Evolutionary conservation across 495 filamentous ascomycete species (phyloP).

Genomic region (Penicillium goetzii): DNA sequence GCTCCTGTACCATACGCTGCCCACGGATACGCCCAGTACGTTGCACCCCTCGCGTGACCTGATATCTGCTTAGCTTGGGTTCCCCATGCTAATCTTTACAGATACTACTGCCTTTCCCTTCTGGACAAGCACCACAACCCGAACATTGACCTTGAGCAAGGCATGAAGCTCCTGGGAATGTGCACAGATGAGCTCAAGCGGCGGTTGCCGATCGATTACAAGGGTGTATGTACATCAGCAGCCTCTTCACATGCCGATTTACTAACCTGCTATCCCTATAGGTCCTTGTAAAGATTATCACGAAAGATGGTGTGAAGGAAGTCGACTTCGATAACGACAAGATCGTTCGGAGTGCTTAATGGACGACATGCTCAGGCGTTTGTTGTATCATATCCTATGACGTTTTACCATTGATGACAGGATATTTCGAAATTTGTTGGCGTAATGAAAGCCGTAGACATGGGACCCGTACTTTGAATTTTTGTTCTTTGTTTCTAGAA

Average conservation of each 20-base stretch:
- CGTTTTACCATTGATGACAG: conserved; percentile 37
- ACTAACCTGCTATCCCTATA: conserved; percentile 31
- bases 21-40: conserved; percentile 96
- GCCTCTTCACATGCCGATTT: not conserved
- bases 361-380: conserved; percentile 31
- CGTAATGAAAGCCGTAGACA: conserved; percentile 16
- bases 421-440: conserved; percentile 24
- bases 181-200: conserved; percentile 97
- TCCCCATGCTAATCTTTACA: conserved; percentile 34
- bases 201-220: conserved; percentile 96
- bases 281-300: conserved; percentile 88
- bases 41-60: conserved; percentile 26
- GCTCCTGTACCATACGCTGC: conserved; percentile 92
- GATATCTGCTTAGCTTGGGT: not conserved
- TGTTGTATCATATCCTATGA: conserved; percentile 52
- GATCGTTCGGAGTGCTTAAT: conserved; percentile 68
- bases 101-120: conserved; percentile 93
- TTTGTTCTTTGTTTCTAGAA: not conserved
- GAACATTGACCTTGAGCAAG: conserved; percentile 83
- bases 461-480: not conserved
- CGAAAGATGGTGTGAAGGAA: conserved; percentile 85
- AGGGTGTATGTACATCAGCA: conserved; percentile 63
- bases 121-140: conserved; percentile 98
- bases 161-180: conserved; percentile 86
- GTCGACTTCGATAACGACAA: conserved; percentile 79